Conservation (phyloP, 2,329 filamentous ascomycete genomes). For the Arthrobotrys conoides region DNA sequence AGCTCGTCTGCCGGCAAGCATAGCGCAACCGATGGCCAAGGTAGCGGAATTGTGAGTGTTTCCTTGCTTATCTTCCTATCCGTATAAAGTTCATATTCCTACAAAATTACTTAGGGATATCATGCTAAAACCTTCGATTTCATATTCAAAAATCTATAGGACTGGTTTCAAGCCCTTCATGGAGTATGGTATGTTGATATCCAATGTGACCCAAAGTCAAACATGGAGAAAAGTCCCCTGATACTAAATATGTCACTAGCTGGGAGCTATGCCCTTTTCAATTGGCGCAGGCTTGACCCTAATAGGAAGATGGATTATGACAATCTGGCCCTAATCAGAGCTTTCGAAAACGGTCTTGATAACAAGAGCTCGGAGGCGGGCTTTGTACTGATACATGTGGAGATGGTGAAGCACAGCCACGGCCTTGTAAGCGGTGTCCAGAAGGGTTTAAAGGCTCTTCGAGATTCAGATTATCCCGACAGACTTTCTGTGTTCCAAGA, state of each 20-base stretch:
- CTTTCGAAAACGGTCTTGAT: slow-evolving; percentile 91
- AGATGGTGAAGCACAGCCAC: slow-evolving; percentile 92
- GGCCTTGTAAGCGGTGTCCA: slow-evolving; percentile 77
- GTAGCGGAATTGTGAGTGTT: slow-evolving; percentile 86
- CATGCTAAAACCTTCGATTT: neutral
- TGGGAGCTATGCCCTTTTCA: slow-evolving; percentile 78
- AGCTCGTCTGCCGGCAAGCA: slow-evolving; percentile 78
- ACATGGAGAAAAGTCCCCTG: neutral
- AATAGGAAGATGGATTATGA: slow-evolving; percentile 73
- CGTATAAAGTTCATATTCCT: neutral
- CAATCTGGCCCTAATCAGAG: slow-evolving; percentile 86
- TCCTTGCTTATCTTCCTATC: neutral
- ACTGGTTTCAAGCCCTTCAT: slow-evolving; percentile 90
- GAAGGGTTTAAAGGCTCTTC: slow-evolving; percentile 71
- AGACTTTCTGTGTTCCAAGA: slow-evolving; percentile 69
- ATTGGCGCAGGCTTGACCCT: slow-evolving; percentile 75
- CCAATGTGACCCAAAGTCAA: neutral
- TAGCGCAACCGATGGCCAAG: slow-evolving; percentile 85
- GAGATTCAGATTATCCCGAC: slow-evolving; percentile 64
- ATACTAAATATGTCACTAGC: slow-evolving; percentile 65
- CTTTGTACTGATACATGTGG: slow-evolving; percentile 94
- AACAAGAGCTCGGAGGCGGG: slow-evolving; percentile 90
- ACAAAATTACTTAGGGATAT: no score
- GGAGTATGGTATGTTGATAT: slow-evolving; percentile 73
- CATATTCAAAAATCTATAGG: slow-evolving; percentile 65